Percentiles rank a stretch among this genome's conserved stretches.
These are phyloP conservation scores for Asterochloris sp. DNA, from an alignment of 139 green algal genomes.

Conservation along the genomic window DNA sequence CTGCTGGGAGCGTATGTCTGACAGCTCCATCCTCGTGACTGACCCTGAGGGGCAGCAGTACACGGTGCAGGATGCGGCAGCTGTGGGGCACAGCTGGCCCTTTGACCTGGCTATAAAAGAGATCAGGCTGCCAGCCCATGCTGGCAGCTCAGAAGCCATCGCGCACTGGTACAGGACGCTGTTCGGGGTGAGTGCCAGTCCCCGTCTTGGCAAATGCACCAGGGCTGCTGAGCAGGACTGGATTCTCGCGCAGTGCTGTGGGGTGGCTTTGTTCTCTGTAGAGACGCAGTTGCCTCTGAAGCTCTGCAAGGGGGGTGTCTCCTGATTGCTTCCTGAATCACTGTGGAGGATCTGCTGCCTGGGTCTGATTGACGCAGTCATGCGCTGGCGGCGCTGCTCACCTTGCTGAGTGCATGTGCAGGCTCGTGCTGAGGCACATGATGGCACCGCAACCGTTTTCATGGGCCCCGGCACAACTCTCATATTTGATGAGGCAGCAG, in stretches of 20 bases:
- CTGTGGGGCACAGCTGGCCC: background rate
- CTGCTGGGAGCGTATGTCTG: background rate
- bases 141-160: constrained; percentile 9
- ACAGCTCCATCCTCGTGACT: background rate
- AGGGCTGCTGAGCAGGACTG: no score
- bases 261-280: no score
- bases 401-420: no score
- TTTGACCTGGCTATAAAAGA: constrained; percentile 1
- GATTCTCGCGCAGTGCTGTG: no score
- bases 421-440: background rate
- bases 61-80: background rate
- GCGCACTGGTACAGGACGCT: constrained; percentile 6
- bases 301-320: no score
- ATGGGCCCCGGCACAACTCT: constrained; percentile 2
- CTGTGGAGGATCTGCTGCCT: no score
- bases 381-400: no score
- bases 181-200: background rate
- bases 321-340: no score
- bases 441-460: background rate
- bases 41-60: constrained; percentile 11
- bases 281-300: no score
- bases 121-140: background rate
- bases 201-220: no score
- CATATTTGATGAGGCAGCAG: constrained; percentile 3
- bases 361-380: no score